A percentile compares a stretch with the other conserved stretches of the same genome.
These are phyloP conservation scores for Penicillium freii DNA, from an alignment of 2,329 filamentous ascomycete species.

Conservation along the genomic window DNA sequence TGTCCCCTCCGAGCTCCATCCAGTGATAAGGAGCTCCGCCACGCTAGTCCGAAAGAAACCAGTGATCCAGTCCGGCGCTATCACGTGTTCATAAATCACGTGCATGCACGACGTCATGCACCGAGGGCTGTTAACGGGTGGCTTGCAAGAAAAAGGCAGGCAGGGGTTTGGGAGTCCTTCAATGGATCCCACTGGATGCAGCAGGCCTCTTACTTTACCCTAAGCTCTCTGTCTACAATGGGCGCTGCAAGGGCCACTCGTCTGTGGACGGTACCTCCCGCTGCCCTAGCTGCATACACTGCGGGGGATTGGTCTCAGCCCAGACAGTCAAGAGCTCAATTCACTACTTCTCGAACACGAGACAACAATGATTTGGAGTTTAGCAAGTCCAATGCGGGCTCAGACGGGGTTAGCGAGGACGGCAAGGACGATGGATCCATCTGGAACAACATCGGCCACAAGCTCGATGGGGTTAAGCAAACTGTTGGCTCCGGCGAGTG, in stretches of 20 bases:
- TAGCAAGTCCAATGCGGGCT: not conserved
- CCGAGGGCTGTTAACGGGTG: not conserved
- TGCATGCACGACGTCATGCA: conserved; percentile 26
- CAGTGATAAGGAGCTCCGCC: conserved; percentile 20
- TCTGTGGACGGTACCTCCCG: conserved; percentile 39
- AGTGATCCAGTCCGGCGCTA: not conserved
- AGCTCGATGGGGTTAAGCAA: conserved; percentile 42
- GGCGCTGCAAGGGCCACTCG: conserved; percentile 33
- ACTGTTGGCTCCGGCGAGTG: conserved; percentile 44
- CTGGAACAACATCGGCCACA: conserved; percentile 53
- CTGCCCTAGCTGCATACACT: conserved; percentile 31
- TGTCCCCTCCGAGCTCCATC: conserved; percentile 7
- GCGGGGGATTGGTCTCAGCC: conserved; percentile 28
- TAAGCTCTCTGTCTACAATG: conserved; percentile 31
- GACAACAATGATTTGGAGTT: conserved; percentile 15
- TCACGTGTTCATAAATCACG: not conserved
- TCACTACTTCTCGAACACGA: conserved; percentile 24
- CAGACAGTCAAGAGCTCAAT: conserved; percentile 23
- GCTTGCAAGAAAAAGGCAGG: conserved; percentile 9
- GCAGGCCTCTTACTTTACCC: conserved; percentile 12
- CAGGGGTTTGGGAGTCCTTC: conserved; percentile 19
- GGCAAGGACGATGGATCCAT: conserved; percentile 36
- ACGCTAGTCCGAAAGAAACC: conserved; percentile 23
- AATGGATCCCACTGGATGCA: conserved; percentile 23
- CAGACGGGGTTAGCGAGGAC: conserved; percentile 9